phyloP scores from a whole-genome alignment of 108 stramenopile genomes.

The Cyclotella sp. region DNA sequence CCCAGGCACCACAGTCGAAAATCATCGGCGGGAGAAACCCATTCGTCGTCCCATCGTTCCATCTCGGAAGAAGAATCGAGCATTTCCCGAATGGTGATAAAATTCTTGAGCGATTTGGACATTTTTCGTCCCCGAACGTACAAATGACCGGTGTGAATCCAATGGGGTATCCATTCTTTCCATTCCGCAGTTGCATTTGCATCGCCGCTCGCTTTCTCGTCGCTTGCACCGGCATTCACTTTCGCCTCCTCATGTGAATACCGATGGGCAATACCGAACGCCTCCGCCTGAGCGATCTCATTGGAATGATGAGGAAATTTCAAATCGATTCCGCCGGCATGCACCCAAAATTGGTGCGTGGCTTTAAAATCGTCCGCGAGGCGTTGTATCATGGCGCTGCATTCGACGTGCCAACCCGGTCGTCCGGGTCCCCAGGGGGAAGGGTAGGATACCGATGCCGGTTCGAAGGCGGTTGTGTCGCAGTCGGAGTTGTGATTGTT shows the following conservation, averaged over 20 bases:
- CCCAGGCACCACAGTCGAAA: conserved; percentile 91
- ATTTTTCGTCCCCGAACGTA: conserved; percentile 98
- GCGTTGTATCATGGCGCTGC: conserved; percentile 91
- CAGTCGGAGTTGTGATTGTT: background rate
- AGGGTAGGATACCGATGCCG: conserved; percentile 71
- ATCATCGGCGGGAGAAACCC: conserved; percentile 77
- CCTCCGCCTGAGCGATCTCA: conserved; percentile 97
- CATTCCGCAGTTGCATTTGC: background rate
- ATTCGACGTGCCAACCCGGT: conserved; percentile 99
- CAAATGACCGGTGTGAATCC: conserved; percentile 98
- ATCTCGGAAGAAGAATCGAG: conserved; percentile 16
- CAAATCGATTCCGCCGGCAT: conserved; percentile 96
- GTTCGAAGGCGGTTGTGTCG: conserved; percentile 17
- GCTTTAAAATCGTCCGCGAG: conserved; percentile 43
- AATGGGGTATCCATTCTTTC: conserved; percentile 95
- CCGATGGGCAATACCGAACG: conserved; percentile 42
- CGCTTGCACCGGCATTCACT: too few relatives aligned
- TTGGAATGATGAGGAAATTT: conserved; percentile 99
- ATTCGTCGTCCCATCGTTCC: conserved; percentile 11
- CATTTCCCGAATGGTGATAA: conserved; percentile 89
- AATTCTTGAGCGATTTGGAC: conserved; percentile 98
- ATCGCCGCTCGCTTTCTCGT: too few relatives aligned
- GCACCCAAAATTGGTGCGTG: conserved; percentile 70
- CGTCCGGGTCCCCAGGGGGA: conserved; percentile 95
- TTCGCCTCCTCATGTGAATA: background rate